phyloP scores from a whole-genome alignment of 768 basidiomycete genomes.

The Rhodotorula taiwanensis region DNA sequence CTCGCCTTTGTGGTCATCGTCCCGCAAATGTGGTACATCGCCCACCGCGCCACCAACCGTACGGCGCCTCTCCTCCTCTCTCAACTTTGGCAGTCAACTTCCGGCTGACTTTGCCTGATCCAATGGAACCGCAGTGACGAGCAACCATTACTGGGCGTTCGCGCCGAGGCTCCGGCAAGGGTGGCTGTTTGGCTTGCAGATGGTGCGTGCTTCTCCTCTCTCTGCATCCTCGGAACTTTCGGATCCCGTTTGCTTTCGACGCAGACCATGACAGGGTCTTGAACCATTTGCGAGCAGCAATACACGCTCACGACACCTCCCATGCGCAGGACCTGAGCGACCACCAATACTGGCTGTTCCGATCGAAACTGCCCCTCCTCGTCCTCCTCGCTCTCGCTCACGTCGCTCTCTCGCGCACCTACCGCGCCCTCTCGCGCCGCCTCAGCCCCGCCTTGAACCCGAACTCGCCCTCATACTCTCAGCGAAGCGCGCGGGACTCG shows the following conservation, averaged over 20 bases:
- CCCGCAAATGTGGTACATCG: conserved; percentile 69
- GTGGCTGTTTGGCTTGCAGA: conserved; percentile 71
- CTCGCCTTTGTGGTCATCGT: conserved; percentile 57
- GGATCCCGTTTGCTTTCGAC: background rate
- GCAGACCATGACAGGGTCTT: no score
- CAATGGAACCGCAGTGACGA: background rate
- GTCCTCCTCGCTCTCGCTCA: conserved; percentile 53
- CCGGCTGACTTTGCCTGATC: background rate
- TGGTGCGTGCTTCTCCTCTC: conserved; percentile 54
- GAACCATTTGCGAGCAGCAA: conserved; percentile 92
- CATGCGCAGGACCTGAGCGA: conserved; percentile 97
- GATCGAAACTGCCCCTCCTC: conserved; percentile 67
- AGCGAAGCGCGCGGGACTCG: background rate
- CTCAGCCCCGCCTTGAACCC: background rate
- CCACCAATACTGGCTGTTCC: conserved; percentile 79
- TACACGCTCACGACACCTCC: no score
- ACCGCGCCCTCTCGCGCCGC: conserved; percentile 43
- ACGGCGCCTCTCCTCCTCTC: conserved; percentile 44
- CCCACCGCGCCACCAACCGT: conserved; percentile 67
- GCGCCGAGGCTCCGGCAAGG: conserved; percentile 57
- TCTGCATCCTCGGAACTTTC: background rate
- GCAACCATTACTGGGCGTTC: conserved; percentile 48
- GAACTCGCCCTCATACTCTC: background rate
- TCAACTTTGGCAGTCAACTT: no score
- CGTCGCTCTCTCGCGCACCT: conserved; percentile 55